Evolutionary conservation across 2,329 filamentous ascomycete species (phyloP), one percentile per base, ranked within the genome.

Genomic region (Sporothrix phasma): DNA sequence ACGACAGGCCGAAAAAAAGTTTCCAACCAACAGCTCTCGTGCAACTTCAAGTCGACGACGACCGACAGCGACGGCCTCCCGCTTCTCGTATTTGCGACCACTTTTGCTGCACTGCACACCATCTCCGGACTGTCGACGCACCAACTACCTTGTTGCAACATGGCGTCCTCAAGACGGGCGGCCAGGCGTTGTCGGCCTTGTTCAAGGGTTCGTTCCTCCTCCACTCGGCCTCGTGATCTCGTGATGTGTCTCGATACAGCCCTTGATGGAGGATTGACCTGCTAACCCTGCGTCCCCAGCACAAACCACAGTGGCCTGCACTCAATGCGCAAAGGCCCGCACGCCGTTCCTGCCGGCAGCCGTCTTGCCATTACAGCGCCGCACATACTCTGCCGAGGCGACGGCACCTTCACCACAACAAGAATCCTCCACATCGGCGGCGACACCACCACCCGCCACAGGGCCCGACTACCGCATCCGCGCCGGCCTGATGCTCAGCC

Each of bases 401-500:
- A 37, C 49, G 34, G 19, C 59, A n/a, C 19, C 63, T 22, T 61
- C 63, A 43, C 41, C 24, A 45, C 41, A 49, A 39, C 22, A 53
- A 13, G 13, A 58, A 7, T 43, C 64, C 46, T 53, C 64, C n/a
- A 64, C 68, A 62, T 11, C 73, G 72, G 8, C 66, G 69, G 68
- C 66, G 10, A 61, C 53, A 31, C 59, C 59, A 43, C 46, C 79
- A 54, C 73, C 76, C 34, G 65, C 70, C 71, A 68, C 72, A 22
- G 39, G 51, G 22, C 65, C 68, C 47, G 65, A 69, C 61, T 83
- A 83, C 76, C 76, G 77, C 68, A 78, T 86, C 73, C 79, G 78
- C 65, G 80, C 82, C 65, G 89, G 90, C 68, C 81, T 97, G 66
- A 85, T 97, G 69, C 85, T 99, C 68, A 94, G 92, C 53, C 90